These are phyloP conservation scores for Penicillium cinerascens DNA, from an alignment of 495 filamentous ascomycete genomes.

Conservation along the genomic window DNA sequence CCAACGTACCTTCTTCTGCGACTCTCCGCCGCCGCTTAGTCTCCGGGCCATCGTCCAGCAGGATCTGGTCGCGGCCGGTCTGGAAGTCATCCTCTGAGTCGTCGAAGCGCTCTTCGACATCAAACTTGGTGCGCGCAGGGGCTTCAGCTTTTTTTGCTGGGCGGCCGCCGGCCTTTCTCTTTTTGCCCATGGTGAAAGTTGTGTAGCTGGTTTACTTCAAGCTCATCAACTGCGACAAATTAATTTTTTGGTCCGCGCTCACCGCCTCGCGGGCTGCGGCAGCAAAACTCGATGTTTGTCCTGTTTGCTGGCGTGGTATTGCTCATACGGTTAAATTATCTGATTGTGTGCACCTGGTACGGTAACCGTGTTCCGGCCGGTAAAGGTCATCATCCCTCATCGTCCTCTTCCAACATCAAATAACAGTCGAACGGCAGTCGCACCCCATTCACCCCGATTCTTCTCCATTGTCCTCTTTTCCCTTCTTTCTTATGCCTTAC, in stretches of 20 bases:
- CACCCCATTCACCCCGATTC: neutral
- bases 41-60: slow-evolving; percentile 75
- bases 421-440: neutral
- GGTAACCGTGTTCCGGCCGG: slow-evolving; percentile 2
- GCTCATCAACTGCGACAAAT: slow-evolving; percentile 29
- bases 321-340: slow-evolving; percentile 13
- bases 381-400: slow-evolving; percentile 5
- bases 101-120: slow-evolving; percentile 78
- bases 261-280: slow-evolving; percentile 28
- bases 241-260: slow-evolving; percentile 34
- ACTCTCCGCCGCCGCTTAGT: slow-evolving; percentile 69
- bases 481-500: slow-evolving; percentile 28
- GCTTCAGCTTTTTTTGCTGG: slow-evolving; percentile 48
- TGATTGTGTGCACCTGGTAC: neutral
- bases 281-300: slow-evolving; percentile 8
- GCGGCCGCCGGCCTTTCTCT: slow-evolving; percentile 66
- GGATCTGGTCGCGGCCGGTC: slow-evolving; percentile 73
- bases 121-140: slow-evolving; percentile 35
- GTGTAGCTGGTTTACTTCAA: neutral
- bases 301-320: slow-evolving; percentile 20
- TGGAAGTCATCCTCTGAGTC: slow-evolving; percentile 92
- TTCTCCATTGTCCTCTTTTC: slow-evolving; percentile 14
- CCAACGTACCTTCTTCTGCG: slow-evolving; percentile 55
- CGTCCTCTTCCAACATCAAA: slow-evolving; percentile 1
- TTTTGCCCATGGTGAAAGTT: slow-evolving; percentile 64